Conservation (phyloP, 2,329 filamentous ascomycete species). For the Claviceps sp. region DNA sequence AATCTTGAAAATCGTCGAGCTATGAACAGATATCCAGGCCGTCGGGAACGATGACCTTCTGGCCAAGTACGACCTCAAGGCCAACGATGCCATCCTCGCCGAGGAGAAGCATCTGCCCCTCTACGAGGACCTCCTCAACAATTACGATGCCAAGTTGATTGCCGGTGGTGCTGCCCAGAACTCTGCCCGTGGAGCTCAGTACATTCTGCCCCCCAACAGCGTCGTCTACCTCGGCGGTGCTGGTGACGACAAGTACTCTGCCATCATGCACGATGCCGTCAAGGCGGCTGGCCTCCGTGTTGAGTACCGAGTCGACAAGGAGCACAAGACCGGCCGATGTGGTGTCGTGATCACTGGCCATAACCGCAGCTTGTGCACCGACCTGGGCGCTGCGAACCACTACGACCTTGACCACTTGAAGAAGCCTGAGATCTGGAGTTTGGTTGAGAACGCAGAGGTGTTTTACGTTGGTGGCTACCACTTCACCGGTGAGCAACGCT, state of each 20-base stretch:
- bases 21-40: slow-evolving; percentile 70
- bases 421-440: slow-evolving; percentile 77
- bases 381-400: slow-evolving; percentile 91
- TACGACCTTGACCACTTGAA: slow-evolving; percentile 93
- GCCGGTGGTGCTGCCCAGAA: slow-evolving; percentile 96
- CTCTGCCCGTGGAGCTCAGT: slow-evolving; percentile 90
- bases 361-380: slow-evolving; percentile 88
- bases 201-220: slow-evolving; percentile 79
- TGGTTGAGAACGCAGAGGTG: slow-evolving; percentile 76
- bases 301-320: slow-evolving; percentile 85
- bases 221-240: slow-evolving; percentile 91
- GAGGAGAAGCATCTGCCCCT: slow-evolving; percentile 80
- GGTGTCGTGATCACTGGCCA: slow-evolving; percentile 95
- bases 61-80: slow-evolving; percentile 84
- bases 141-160: slow-evolving; percentile 86
- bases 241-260: slow-evolving; percentile 89
- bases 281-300: slow-evolving; percentile 79
- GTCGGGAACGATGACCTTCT: slow-evolving; percentile 70
- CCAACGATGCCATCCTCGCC: slow-evolving; percentile 94
- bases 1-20: background rate
- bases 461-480: slow-evolving; percentile 97
- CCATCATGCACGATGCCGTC: slow-evolving; percentile 75
- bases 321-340: slow-evolving; percentile 79
- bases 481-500: slow-evolving; percentile 48
- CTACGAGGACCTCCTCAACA: slow-evolving; percentile 87